Percentiles rank a stretch among this genome's conserved stretches.
phyloP scores from a whole-genome alignment of 257 asterid genomes.

The Buddleja alternifolia region DNA sequence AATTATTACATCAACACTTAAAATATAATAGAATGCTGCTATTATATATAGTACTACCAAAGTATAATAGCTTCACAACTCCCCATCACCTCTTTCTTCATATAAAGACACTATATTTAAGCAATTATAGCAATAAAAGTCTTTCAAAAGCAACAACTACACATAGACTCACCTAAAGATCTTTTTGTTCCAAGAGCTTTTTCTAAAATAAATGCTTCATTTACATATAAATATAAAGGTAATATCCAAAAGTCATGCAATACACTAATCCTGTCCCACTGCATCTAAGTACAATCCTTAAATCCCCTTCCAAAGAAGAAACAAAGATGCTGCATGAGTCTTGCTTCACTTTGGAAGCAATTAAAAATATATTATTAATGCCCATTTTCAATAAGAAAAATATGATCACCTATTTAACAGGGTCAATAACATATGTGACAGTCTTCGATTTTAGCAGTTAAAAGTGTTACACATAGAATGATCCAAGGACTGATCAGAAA shows the following conservation, averaged over 20 bases:
- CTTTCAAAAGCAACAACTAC: not conserved
- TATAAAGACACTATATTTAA: no score
- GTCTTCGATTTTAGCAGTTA: no score
- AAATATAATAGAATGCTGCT: not conserved
- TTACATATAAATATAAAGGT: constrained; percentile 3
- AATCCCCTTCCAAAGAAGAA: not conserved
- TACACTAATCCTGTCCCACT: not conserved
- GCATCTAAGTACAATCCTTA: not conserved
- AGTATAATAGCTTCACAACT: constrained; percentile 5
- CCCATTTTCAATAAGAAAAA: not conserved
- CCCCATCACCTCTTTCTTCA: not conserved
- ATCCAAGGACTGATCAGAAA: constrained; percentile 8
- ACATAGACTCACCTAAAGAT: not conserved
- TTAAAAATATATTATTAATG: not conserved
- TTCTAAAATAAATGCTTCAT: not conserved
- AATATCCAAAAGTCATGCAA: not conserved
- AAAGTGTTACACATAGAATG: constrained; percentile 12
- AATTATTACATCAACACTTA: constrained; percentile 21
- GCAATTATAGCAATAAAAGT: no score
- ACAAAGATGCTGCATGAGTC: not conserved
- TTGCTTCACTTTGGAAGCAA: not conserved
- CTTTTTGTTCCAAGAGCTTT: not conserved
- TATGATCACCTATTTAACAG: no score
- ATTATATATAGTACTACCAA: not conserved
- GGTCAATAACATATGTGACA: no score